phyloP scores from a whole-genome alignment of 2,329 filamentous ascomycete genomes.

The Lachnellula subtilissima region DNA sequence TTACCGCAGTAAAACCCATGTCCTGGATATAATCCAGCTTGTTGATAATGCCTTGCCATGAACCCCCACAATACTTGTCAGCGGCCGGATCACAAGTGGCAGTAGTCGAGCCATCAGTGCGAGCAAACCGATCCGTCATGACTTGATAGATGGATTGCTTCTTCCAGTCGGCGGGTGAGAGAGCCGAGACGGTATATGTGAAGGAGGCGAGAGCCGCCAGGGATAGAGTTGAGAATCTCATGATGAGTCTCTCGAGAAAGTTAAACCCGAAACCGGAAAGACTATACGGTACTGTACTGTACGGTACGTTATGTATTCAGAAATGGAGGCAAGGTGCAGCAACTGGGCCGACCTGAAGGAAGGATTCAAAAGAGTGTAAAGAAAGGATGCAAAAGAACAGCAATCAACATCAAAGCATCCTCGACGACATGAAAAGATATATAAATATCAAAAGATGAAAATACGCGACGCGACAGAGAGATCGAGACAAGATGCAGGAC shows the following conservation, averaged over 20 bases:
- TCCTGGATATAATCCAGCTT: conserved; percentile 40
- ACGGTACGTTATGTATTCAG: too few relatives aligned
- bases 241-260: conserved; percentile 1
- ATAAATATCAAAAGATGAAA: too few relatives aligned
- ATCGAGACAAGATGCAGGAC: too few relatives aligned
- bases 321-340: too few relatives aligned
- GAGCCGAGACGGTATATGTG: conserved; percentile 10
- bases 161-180: conserved; percentile 34
- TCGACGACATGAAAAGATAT: too few relatives aligned
- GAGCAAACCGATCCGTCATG: conserved; percentile 42
- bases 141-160: conserved; percentile 41
- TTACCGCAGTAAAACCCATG: conserved; percentile 37
- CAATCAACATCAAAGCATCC: too few relatives aligned
- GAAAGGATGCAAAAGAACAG: too few relatives aligned
- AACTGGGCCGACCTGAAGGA: too few relatives aligned
- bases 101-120: conserved; percentile 33
- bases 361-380: too few relatives aligned
- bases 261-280: not conserved
- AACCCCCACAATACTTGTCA: conserved; percentile 43
- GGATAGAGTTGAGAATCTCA: conserved; percentile 11
- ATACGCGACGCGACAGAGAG: too few relatives aligned
- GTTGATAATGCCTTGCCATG: conserved; percentile 38
- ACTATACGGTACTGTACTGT: too few relatives aligned
- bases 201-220: conserved; percentile 6
- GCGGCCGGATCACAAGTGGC: conserved; percentile 19